phyloP scores from a whole-genome alignment of 2,329 filamentous ascomycete genomes.

The Coniochaeta ligniaria region DNA sequence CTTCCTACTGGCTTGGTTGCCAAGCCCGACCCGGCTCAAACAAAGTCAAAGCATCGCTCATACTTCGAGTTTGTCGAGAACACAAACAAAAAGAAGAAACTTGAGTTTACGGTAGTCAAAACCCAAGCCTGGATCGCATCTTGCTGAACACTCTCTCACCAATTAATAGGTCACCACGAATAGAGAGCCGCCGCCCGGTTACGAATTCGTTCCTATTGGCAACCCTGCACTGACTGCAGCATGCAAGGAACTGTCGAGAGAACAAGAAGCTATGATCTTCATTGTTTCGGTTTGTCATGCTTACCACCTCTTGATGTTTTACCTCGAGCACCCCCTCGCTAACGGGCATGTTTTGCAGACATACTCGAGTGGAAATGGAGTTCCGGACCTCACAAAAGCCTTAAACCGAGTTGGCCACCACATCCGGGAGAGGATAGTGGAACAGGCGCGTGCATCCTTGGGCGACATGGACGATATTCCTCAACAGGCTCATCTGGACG shows the following conservation, averaged over 20 bases:
- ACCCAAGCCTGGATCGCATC: slow-evolving; percentile 6
- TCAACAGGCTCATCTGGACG: slow-evolving; percentile 17
- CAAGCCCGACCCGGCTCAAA: slow-evolving; percentile 18
- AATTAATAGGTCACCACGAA: slow-evolving; percentile 41
- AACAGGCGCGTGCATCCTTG: slow-evolving; percentile 37
- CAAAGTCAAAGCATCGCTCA: slow-evolving; percentile 49
- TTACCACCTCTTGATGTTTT: neutral
- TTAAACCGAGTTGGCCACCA: slow-evolving; percentile 55
- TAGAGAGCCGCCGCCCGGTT: slow-evolving; percentile 49
- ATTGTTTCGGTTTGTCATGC: slow-evolving; percentile 52
- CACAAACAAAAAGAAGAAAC: slow-evolving; percentile 55
- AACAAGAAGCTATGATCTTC: slow-evolving; percentile 56
- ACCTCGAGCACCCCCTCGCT: neutral
- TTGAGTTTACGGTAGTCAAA: slow-evolving; percentile 51
- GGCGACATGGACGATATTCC: slow-evolving; percentile 18
- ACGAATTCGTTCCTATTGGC: slow-evolving; percentile 55
- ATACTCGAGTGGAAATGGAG: neutral
- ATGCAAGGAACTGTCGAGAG: slow-evolving; percentile 59
- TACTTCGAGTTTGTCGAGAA: slow-evolving; percentile 61
- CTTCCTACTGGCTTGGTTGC: slow-evolving; percentile 19
- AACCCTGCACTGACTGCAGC: slow-evolving; percentile 51
- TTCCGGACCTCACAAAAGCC: slow-evolving; percentile 35
- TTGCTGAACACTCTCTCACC: slow-evolving; percentile 17
- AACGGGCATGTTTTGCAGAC: neutral
- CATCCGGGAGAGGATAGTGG: slow-evolving; percentile 50